Evolutionary conservation across 169 alveolate species (phyloP).

Genomic region (Cryptosporidium felis): DNA sequence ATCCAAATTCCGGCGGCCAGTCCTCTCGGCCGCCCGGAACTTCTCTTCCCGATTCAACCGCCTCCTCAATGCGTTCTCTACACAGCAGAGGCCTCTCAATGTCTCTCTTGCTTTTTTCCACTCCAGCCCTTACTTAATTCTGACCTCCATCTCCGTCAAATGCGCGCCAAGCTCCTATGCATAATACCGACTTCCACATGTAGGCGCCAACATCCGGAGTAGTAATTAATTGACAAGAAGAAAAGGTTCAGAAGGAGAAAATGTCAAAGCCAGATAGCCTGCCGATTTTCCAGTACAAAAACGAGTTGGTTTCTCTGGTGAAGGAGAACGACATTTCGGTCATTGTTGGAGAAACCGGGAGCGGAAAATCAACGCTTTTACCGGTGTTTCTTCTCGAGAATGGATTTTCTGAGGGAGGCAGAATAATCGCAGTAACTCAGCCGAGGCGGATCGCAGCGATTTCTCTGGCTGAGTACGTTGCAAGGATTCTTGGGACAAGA

Average conservation of each 20-base stretch:
- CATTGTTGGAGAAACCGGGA: conserved; percentile 94
- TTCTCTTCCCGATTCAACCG: no score
- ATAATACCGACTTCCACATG: conserved; percentile 27
- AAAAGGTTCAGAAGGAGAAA: neutral
- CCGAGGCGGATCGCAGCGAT: conserved; percentile 93
- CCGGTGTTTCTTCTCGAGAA: conserved; percentile 74
- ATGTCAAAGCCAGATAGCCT: conserved; percentile 33
- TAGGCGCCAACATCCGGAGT: neutral
- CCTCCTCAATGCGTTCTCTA: no score
- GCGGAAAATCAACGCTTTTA: conserved; percentile 85
- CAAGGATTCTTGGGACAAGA: conserved; percentile 82
- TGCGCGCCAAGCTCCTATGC: no score
- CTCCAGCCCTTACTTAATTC: no score
- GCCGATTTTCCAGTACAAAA: conserved; percentile 32
- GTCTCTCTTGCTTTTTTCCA: no score
- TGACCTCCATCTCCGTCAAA: no score
- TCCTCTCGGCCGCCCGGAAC: no score
- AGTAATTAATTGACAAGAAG: no score
- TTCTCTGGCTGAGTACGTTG: conserved; percentile 88
- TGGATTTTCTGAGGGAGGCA: conserved; percentile 69
- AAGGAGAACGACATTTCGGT: conserved; percentile 85
- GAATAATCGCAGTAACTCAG: conserved; percentile 85
- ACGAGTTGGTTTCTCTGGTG: conserved; percentile 67
- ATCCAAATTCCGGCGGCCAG: no score
- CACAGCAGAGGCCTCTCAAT: no score